A percentile compares a stretch with the other conserved stretches of the same genome.
Evolutionary conservation across 352 stramenopile species (phyloP).

Genomic region (Bremia lactucae): DNA sequence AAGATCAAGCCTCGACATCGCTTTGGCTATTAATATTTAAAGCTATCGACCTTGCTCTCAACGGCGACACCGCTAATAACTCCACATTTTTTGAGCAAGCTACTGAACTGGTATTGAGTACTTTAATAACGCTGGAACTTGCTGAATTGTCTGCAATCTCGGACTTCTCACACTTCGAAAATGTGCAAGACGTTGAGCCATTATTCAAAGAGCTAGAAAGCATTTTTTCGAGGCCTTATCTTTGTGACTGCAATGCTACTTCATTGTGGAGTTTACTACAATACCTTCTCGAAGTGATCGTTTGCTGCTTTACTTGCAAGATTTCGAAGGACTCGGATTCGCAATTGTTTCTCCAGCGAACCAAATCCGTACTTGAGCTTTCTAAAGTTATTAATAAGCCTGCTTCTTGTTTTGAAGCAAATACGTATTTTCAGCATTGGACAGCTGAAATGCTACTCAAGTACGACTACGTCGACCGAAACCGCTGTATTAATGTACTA

Average conservation of each 20-base stretch:
- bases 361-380: conserved; percentile 6
- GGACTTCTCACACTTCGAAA: conserved; percentile 7
- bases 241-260: conserved; percentile 11
- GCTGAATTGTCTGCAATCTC: conserved; percentile 22
- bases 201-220: conserved; percentile 14
- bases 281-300: conserved; percentile 30
- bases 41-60: conserved; percentile 13
- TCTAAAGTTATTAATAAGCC: background rate
- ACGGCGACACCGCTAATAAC: conserved; percentile 1
- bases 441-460: conserved; percentile 34
- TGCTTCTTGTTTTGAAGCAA: background rate
- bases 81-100: conserved; percentile 11
- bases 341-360: conserved; percentile 14
- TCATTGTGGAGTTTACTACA: conserved; percentile 30
- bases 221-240: conserved; percentile 9
- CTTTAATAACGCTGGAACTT: conserved; percentile 28
- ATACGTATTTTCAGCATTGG: conserved; percentile 24
- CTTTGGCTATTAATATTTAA: conserved; percentile 28
- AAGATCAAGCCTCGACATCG: conserved; percentile 3
- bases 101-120: conserved; percentile 26
- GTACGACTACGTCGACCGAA: conserved; percentile 30
- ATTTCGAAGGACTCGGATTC: conserved; percentile 9
- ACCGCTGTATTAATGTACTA: conserved; percentile 19
- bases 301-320: conserved; percentile 28
- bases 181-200: conserved; percentile 7